A percentile compares a stretch with the other conserved stretches of the same genome.
phyloP scores from a whole-genome alignment of 148 eudicot species.

The Silene uniflora region DNA sequence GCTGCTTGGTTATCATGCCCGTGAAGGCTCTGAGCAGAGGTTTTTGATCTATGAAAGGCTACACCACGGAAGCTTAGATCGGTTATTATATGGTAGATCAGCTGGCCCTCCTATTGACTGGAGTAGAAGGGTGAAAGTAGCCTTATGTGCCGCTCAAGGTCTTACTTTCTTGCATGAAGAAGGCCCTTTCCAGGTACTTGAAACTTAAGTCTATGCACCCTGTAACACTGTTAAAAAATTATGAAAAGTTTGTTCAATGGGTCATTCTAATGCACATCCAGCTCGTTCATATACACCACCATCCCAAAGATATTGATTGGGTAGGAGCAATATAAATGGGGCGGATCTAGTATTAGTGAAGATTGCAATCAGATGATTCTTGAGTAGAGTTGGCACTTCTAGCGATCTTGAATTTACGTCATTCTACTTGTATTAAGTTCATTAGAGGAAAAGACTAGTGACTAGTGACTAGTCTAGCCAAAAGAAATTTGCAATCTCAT shows the following conservation, averaged over 20 bases:
- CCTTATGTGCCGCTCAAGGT: slow-evolving; percentile 87
- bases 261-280: background rate
- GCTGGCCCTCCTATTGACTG: slow-evolving; percentile 83
- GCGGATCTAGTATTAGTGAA: background rate
- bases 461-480: too few relatives aligned
- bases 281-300: too few relatives aligned
- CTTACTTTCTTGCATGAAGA: slow-evolving; percentile 91
- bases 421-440: background rate
- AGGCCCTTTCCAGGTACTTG: slow-evolving; percentile 90
- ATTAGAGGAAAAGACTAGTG: background rate
- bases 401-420: background rate
- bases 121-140: slow-evolving; percentile 79
- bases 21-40: slow-evolving; percentile 71
- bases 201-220: slow-evolving; percentile 10
- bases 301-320: background rate
- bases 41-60: slow-evolving; percentile 92
- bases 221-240: background rate
- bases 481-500: background rate
- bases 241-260: background rate
- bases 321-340: background rate
- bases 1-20: slow-evolving; percentile 87
- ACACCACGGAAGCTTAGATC: slow-evolving; percentile 90
- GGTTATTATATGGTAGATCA: slow-evolving; percentile 66
- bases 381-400: background rate
- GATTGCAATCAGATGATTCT: background rate